phyloP scores from a whole-genome alignment of 225 moss, liverwort and hornwort species.

The Sphagnum tenellum region DNA sequence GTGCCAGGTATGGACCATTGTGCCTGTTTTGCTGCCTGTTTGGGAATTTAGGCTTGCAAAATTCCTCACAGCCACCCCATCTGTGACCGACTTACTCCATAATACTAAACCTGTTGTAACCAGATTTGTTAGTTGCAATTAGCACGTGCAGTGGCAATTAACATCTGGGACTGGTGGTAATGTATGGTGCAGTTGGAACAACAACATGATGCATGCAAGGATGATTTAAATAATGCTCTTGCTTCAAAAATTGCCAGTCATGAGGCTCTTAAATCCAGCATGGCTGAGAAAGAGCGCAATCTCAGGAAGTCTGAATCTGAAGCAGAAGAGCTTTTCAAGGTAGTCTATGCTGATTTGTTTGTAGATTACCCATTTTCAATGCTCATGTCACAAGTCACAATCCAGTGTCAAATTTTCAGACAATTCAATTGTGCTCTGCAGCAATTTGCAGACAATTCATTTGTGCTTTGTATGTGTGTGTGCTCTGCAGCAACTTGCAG shows the following conservation, averaged over 20 bases:
- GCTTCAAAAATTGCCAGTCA: conserved; percentile 27
- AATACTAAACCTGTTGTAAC: neutral
- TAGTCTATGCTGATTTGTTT: neutral
- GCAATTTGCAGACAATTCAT: too few relatives aligned
- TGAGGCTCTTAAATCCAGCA: conserved; percentile 62
- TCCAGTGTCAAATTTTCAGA: too few relatives aligned
- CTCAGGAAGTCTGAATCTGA: conserved; percentile 49
- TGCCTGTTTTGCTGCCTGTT: too few relatives aligned
- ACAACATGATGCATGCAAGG: conserved; percentile 47
- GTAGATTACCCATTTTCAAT: too few relatives aligned
- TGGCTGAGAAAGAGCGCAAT: conserved; percentile 51
- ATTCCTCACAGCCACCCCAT: too few relatives aligned
- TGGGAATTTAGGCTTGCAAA: too few relatives aligned
- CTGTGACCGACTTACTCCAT: neutral
- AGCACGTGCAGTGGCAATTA: neutral
- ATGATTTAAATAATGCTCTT: conserved; percentile 32
- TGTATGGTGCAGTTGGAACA: conserved; percentile 42
- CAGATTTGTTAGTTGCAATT: too few relatives aligned
- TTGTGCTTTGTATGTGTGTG: neutral
- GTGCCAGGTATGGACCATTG: too few relatives aligned
- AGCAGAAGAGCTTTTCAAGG: conserved; percentile 43
- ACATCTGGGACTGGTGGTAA: neutral
- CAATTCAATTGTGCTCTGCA: too few relatives aligned
- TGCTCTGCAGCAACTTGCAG: too few relatives aligned
- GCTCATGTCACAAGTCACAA: too few relatives aligned